Base-by-base conservation (phyloP, 805 yeast species). In the Candida jianshihensis region DNA sequence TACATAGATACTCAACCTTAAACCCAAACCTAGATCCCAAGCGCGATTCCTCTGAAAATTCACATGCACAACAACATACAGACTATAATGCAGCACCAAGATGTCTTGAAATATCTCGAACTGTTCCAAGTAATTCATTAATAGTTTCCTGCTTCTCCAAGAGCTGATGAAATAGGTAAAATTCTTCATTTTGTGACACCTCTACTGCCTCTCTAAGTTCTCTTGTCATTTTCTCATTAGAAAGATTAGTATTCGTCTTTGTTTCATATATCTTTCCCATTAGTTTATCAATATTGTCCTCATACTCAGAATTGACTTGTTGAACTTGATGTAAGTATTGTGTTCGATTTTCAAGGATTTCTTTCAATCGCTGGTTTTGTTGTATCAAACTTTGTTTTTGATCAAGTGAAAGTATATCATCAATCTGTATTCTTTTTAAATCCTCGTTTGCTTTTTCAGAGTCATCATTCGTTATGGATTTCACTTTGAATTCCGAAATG, bases 341-440 rank as follows among this genome's bases (percentile, higher is more conserved):
- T 14, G 9, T 34, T 27, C 38, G 41, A 4, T 35, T 25, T 4
- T 13, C 35, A 11, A 48, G 32, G 4, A 51, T 19, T 16, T 26
- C 9, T 27, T 40, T 49, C 32, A 51, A 22, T 33, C 40, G 32
- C 19, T 8, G 4, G 32, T 49, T 49, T 26, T 51, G 54, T 7
- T 29, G 26, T 12, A 20, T 17, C 7, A 51, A 36, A 17, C 33
- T 34, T 15, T 30, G 31, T 30, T 39, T 31, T 14, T 42, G 42
- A 22, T 42, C 29, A 12, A 5, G 16, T 10, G 15, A 29, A 7
- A 20, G 7, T 3, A 10, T 16, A 7, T 19, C 29, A 19, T 26
- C 31, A 3, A 10, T 37, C 13, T 11, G 11, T 11, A n/a, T n/a
- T n/a, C n/a, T n/a, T n/a, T n/a, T n/a, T n/a, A 26, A 6, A 18